phyloP scores from a whole-genome alignment of 176 grass and related monocot genomes.

The Musa acuminata region DNA sequence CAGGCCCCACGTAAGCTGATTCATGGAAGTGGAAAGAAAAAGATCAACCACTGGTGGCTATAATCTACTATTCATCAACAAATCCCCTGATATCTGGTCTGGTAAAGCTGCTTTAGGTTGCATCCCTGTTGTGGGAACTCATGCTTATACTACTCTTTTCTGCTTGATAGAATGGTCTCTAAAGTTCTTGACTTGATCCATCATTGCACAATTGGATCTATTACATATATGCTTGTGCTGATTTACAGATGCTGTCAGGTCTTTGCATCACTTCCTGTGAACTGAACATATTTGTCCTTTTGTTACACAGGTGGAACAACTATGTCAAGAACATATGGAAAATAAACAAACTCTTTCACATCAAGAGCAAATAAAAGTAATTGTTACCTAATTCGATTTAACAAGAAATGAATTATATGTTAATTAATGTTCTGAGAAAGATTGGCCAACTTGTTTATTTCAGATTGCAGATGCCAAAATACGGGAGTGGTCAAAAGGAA shows the following conservation, averaged over 20 bases:
- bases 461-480: slow-evolving; percentile 76
- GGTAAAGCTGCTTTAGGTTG: background rate
- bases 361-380: slow-evolving; percentile 76
- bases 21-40: too few species aligned
- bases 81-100: background rate
- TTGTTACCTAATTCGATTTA: background rate
- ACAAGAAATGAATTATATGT: background rate
- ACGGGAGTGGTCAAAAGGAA: slow-evolving; percentile 78
- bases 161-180: background rate
- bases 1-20: too few species aligned
- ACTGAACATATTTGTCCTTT: background rate
- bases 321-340: slow-evolving; percentile 31
- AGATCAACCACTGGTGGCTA: too few species aligned
- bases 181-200: background rate
- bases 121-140: background rate
- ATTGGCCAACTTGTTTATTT: slow-evolving; percentile 20
- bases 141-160: background rate
- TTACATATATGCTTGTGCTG: background rate
- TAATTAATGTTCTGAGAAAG: slow-evolving; percentile 2
- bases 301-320: slow-evolving; percentile 54
- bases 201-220: background rate
- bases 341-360: slow-evolving; percentile 27
- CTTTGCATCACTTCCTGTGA: background rate
- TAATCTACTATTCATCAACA: background rate
- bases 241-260: too few species aligned